Conservation (phyloP, 2,329 filamentous ascomycete genomes). For the Blastomyces gilchristii region DNA sequence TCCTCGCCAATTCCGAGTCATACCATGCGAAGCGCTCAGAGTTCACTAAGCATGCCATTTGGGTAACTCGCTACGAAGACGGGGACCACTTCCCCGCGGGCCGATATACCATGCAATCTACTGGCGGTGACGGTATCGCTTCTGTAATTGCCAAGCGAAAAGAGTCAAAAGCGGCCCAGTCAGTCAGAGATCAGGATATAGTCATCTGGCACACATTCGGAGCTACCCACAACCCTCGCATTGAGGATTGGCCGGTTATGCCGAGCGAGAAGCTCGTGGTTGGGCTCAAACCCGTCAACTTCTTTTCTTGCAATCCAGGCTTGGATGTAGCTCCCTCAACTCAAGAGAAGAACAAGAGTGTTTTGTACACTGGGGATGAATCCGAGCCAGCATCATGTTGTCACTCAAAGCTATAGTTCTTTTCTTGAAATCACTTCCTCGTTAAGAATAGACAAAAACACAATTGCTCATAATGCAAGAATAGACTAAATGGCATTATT, state of each 20-base stretch:
- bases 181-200: slow-evolving; percentile 32
- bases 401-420: neutral
- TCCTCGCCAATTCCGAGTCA: slow-evolving; percentile 45
- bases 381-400: neutral
- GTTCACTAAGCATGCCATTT: slow-evolving; percentile 47
- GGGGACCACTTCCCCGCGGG: slow-evolving; percentile 43
- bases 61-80: slow-evolving; percentile 45
- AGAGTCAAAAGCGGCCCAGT: slow-evolving; percentile 21
- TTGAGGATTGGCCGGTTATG: slow-evolving; percentile 39
- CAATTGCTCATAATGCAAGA: neutral
- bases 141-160: slow-evolving; percentile 31
- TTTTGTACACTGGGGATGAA: neutral
- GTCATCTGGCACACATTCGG: slow-evolving; percentile 38
- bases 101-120: slow-evolving; percentile 45
- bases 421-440: neutral
- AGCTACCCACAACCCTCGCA: slow-evolving; percentile 36
- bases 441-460: neutral
- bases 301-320: slow-evolving; percentile 21
- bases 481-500: neutral
- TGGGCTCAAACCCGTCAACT: slow-evolving; percentile 23
- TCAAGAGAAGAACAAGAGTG: slow-evolving; percentile 13
- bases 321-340: slow-evolving; percentile 14
- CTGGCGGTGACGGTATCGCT: slow-evolving; percentile 39
- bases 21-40: slow-evolving; percentile 44
- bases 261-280: slow-evolving; percentile 33